phyloP scores from a whole-genome alignment of 805 yeast genomes.

The Hanseniaspora pseudoguilliermondii region DNA sequence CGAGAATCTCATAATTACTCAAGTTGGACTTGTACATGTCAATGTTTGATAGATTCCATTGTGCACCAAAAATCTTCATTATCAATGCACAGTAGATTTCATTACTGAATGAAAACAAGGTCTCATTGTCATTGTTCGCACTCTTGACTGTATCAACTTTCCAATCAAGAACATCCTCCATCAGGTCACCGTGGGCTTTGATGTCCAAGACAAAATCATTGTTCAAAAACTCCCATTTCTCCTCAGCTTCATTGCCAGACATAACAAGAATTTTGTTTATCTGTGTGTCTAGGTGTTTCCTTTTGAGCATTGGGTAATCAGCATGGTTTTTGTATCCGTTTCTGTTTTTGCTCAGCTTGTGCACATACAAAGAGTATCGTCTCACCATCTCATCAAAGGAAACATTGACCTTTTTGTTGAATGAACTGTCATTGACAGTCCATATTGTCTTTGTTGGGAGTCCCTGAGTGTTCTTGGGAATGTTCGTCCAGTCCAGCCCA shows the following conservation, averaged over 20 bases:
- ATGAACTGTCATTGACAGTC: not conserved
- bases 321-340: not conserved
- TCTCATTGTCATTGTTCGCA: not conserved
- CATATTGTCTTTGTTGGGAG: not conserved
- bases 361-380: conserved; percentile 6
- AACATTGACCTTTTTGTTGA: not conserved
- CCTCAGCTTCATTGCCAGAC: not conserved
- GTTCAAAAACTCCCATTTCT: not conserved
- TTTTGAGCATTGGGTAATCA: not conserved
- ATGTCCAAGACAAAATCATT: conserved; percentile 4
- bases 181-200: not conserved
- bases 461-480: not conserved
- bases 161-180: conserved; percentile 7
- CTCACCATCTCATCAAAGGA: conserved; percentile 9
- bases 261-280: conserved; percentile 2
- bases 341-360: conserved; percentile 1
- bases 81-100: conserved; percentile 1
- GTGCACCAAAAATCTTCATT: not conserved
- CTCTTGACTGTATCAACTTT: not conserved
- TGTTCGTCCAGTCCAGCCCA: not conserved
- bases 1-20: not conserved
- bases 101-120: not conserved
- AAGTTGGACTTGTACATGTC: not conserved
- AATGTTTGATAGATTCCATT: not conserved
- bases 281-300: not conserved